A percentile compares a stretch with the other conserved stretches of the same genome.
Conservation (phyloP, 75 land plant species). For the Pinus tabuliformis region DNA sequence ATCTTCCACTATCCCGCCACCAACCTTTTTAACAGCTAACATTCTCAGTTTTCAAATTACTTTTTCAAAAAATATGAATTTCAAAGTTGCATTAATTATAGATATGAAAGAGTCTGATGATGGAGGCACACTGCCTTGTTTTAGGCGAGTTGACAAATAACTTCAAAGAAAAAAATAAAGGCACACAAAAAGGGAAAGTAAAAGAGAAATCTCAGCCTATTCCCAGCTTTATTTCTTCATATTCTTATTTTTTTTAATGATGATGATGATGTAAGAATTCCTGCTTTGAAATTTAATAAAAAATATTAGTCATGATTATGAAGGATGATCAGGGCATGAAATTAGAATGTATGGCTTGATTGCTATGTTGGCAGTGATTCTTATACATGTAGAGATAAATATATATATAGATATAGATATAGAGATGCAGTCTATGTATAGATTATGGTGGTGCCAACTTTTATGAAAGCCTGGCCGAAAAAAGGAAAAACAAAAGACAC, state of each 20-base stretch:
- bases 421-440: neutral
- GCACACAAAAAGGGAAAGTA: neutral
- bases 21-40: too few relatives aligned
- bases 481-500: neutral
- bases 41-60: too few relatives aligned
- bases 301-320: neutral
- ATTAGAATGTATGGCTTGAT: neutral
- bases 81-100: too few relatives aligned
- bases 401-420: neutral
- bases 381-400: neutral
- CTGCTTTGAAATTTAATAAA: neutral
- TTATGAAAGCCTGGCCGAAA: neutral
- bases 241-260: neutral
- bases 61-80: too few relatives aligned
- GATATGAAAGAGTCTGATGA: neutral
- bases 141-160: neutral
- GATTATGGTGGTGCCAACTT: slow-evolving; percentile 2
- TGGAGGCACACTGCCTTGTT: slow-evolving; percentile 1
- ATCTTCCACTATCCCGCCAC: too few relatives aligned
- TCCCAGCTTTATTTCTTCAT: neutral
- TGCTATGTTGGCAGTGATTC: neutral
- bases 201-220: neutral
- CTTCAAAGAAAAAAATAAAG: neutral
- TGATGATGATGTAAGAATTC: neutral
- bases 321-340: neutral